Evolutionary conservation across 768 basidiomycete species (phyloP).

Genomic region (Trametes meyenii): DNA sequence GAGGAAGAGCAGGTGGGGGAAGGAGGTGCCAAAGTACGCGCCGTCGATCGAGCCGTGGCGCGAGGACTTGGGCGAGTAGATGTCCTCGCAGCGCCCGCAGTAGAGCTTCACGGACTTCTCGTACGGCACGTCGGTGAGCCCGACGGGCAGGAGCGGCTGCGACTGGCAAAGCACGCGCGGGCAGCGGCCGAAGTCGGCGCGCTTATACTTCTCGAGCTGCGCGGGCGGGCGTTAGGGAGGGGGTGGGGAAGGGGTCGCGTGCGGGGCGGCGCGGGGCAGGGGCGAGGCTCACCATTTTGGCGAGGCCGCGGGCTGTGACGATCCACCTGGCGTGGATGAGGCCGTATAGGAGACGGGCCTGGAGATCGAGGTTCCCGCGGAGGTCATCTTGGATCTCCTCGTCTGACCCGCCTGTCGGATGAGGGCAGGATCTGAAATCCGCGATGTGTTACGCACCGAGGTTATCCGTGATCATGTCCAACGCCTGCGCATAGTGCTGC

Average conservation of each 20-base stretch:
- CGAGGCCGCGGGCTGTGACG: slow-evolving; percentile 88
- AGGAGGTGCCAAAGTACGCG: slow-evolving; percentile 98
- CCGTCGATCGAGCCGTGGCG: slow-evolving; percentile 98
- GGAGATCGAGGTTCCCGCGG: slow-evolving; percentile 88
- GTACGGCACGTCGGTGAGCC: slow-evolving; percentile 95
- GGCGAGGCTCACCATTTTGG: slow-evolving; percentile 79
- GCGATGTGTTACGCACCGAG: slow-evolving; percentile 59
- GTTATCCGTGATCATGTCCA: slow-evolving; percentile 96
- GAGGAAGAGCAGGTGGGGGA: slow-evolving; percentile 96
- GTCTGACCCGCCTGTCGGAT: slow-evolving; percentile 47
- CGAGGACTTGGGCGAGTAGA: slow-evolving; percentile 97
- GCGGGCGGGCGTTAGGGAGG: background rate
- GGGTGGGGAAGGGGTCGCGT: too few species aligned
- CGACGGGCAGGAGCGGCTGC: slow-evolving; percentile 95
- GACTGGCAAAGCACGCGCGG: slow-evolving; percentile 95
- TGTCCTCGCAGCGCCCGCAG: slow-evolving; percentile 97
- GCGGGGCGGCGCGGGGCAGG: background rate
- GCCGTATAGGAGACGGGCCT: slow-evolving; percentile 92
- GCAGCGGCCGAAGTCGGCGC: slow-evolving; percentile 97
- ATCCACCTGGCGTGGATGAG: slow-evolving; percentile 98
- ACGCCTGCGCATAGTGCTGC: slow-evolving; percentile 88
- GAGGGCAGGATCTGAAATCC: background rate
- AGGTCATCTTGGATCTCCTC: slow-evolving; percentile 95
- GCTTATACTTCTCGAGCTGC: slow-evolving; percentile 96
- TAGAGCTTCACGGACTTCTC: slow-evolving; percentile 99